Base-by-base conservation (phyloP, 176 grass and related monocot genomes). In the Cenchrus purpureus region DNA sequence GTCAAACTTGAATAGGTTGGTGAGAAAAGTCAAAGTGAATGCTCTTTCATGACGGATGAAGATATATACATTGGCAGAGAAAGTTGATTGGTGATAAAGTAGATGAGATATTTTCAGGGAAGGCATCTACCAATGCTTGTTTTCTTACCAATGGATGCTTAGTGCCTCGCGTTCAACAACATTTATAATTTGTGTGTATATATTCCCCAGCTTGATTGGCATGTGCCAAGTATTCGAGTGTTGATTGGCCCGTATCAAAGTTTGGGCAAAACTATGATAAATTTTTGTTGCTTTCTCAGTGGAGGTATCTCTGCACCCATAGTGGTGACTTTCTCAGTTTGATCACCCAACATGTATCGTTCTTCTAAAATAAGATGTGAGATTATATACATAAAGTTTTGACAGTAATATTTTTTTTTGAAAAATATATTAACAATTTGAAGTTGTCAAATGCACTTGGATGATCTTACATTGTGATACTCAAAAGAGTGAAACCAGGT, bases 101-200 rank as follows among this genome's bases (percentile, higher is more conserved):
- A 73, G 76, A 72, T 65, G 75, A 71, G 84, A 86, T 80, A 86
- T 79, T 86, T 79, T 79, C 29, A 43, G 66, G 53, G 66, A 22
- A 63, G 56, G 76, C 44, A 53, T 71, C 80, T 48, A 59, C n/a
- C 2, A 57, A 72, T 54, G 6, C 14, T 61, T 59, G 2, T 50
- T 81, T 32, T 79, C 65, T 53, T 32, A 32, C 71, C 7, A 74
- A 42, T 83, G 59, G 31, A 34, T 65, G 28, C 58, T 32, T 65
- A 63, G 66, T 72, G 66, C 44, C 44, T 71, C 50, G 45, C 8
- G 53, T 86, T 72, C 55, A 72, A 22, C 6, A 61, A 22, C 6
- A 61, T 50, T 48, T 49, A 57, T 69, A 59, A 49, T 46, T 43
- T 46, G n/a, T 78, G 3, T 28, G 11, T 10, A 51, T 51, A 78